A percentile compares a stretch with the other conserved stretches of the same genome.
phyloP scores from a whole-genome alignment of 441 rosid genomes.

The Pelargonium australe region DNA sequence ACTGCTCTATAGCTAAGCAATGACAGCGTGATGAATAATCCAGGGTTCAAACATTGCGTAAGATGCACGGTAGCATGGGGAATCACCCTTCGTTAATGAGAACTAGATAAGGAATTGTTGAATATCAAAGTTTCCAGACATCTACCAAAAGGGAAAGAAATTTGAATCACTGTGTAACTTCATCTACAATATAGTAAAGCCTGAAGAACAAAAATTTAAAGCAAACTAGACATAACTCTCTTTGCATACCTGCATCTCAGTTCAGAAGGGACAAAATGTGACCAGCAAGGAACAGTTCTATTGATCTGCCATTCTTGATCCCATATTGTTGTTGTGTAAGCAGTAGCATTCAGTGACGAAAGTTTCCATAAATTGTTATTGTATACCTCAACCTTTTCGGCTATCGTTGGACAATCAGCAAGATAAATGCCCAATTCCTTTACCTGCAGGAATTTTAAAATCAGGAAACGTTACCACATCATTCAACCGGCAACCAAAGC shows the following conservation, averaged over 20 bases:
- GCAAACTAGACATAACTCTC: background rate
- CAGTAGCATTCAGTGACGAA: slow-evolving; percentile 48
- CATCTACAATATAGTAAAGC: no score
- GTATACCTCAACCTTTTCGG: slow-evolving; percentile 44
- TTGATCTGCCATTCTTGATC: slow-evolving; percentile 72
- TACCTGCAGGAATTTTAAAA: slow-evolving; percentile 38
- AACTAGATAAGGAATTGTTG: background rate
- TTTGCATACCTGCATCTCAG: slow-evolving; percentile 50
- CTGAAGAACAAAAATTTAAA: background rate
- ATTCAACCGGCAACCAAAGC: background rate
- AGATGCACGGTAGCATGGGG: background rate
- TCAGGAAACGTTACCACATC: slow-evolving; percentile 5
- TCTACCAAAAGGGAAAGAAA: background rate
- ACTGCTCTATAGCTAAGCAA: no score
- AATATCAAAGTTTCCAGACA: background rate
- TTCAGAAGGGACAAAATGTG: slow-evolving; percentile 52
- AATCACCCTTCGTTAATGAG: background rate
- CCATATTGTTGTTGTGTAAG: slow-evolving; percentile 36
- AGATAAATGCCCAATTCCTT: slow-evolving; percentile 87
- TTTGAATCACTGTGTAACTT: background rate
- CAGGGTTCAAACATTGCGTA: background rate
- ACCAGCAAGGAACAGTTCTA: slow-evolving; percentile 92
- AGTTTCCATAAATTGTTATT: slow-evolving; percentile 67
- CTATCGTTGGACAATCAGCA: slow-evolving; percentile 53
- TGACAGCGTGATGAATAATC: no score